Evolutionary conservation across 1,139 yeast species (phyloP).

Genomic region (Sugiyamaella pinicola): DNA sequence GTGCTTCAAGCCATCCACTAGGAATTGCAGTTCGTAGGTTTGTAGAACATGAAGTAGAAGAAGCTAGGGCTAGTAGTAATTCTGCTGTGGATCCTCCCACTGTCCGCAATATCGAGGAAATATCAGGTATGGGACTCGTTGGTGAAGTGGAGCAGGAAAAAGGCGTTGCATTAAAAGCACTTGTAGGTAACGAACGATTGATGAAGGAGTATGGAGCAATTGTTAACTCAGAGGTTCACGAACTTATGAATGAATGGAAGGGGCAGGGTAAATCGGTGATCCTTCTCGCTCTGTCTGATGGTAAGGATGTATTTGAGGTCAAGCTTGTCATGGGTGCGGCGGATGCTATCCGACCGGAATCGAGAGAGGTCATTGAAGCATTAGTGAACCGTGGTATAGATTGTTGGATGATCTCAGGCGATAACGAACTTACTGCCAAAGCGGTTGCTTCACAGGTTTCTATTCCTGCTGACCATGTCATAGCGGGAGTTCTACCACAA

Average conservation of each 20-base stretch:
- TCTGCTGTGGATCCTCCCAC: conserved; percentile 40
- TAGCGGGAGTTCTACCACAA: conserved; percentile 73
- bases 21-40: conserved; percentile 59
- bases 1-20: conserved; percentile 70
- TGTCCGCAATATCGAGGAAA: conserved; percentile 50
- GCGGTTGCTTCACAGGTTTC: conserved; percentile 70
- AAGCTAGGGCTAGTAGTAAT: conserved; percentile 28
- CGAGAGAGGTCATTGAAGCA: conserved; percentile 53
- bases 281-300: conserved; percentile 52
- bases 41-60: conserved; percentile 35
- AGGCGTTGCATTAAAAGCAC: conserved; percentile 38
- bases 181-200: conserved; percentile 68
- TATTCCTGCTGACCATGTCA: conserved; percentile 54
- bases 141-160: conserved; percentile 46
- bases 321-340: conserved; percentile 58
- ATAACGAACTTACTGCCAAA: conserved; percentile 64
- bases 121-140: conserved; percentile 61
- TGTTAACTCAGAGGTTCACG: conserved; percentile 38
- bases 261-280: conserved; percentile 64
- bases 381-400: conserved; percentile 53
- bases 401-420: conserved; percentile 77
- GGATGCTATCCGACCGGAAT: conserved; percentile 66
- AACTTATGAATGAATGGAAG: conserved; percentile 57
- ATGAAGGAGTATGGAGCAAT: conserved; percentile 51
- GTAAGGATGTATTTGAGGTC: conserved; percentile 45